Conservation (phyloP, 2,329 filamentous ascomycete species). For the Penicillium sp. region DNA sequence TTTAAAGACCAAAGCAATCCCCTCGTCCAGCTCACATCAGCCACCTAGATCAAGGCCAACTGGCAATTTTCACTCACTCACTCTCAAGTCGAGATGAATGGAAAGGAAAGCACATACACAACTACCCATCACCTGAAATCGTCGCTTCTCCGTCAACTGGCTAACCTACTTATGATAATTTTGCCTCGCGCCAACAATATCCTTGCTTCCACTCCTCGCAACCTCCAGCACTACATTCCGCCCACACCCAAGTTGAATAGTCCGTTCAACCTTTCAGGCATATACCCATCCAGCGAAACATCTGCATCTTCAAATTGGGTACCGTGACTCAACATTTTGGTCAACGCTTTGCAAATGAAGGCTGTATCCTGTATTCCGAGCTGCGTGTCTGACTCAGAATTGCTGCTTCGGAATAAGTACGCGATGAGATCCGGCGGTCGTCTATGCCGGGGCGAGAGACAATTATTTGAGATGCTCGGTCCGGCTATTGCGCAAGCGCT, state of each 20-base stretch:
- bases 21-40: not conserved
- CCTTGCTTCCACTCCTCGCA: not conserved
- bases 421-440: constrained; percentile 48
- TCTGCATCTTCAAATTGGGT: not conserved
- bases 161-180: not conserved
- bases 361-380: not conserved
- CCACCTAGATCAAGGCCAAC: not conserved
- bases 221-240: not conserved
- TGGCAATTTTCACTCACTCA: not conserved
- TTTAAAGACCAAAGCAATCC: not conserved
- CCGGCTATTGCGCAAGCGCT: constrained; percentile 64
- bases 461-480: constrained; percentile 64
- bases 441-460: constrained; percentile 70
- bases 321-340: not conserved
- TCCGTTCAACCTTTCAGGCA: not conserved
- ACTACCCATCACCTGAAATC: not conserved
- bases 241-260: not conserved
- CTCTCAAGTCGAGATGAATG: not conserved
- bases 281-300: not conserved
- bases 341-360: not conserved
- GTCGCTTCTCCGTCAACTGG: not conserved
- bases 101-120: not conserved
- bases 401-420: not conserved
- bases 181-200: not conserved
- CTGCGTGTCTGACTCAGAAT: not conserved